Conservation (phyloP, 1,284 basidiomycete species). For the Ustilago esculenta region DNA sequence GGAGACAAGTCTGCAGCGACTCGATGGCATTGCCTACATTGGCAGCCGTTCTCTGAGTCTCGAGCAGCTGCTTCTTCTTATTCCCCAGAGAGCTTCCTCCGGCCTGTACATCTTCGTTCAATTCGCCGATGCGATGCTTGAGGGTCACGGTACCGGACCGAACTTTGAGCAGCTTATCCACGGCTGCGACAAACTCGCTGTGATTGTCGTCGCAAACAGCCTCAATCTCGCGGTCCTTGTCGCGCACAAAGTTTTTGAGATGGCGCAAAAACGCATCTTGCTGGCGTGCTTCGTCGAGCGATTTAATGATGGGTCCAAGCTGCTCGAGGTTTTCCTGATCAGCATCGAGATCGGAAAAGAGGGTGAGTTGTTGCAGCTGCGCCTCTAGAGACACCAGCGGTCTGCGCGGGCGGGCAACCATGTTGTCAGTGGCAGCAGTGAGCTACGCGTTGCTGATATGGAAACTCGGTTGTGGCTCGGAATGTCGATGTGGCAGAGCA, state of each 20-base stretch:
- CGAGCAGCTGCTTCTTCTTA: constrained; percentile 70
- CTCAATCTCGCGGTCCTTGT: constrained; percentile 96
- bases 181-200: constrained; percentile 95
- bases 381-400: constrained; percentile 64
- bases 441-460: too few species aligned
- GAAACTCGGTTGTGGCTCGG: too few species aligned
- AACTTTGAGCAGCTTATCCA: constrained; percentile 92
- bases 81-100: constrained; percentile 56
- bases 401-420: constrained; percentile 41
- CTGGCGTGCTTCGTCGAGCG: constrained; percentile 85
- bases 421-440: constrained; percentile 6
- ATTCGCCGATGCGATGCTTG: constrained; percentile 71
- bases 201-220: constrained; percentile 94
- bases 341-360: constrained; percentile 62
- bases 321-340: constrained; percentile 65
- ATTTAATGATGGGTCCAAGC: constrained; percentile 67
- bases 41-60: constrained; percentile 87
- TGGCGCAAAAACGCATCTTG: constrained; percentile 90
- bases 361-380: constrained; percentile 66
- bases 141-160: constrained; percentile 75
- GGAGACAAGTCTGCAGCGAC: constrained; percentile 87
- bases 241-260: constrained; percentile 83
- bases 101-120: constrained; percentile 72
- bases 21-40: constrained; percentile 97
- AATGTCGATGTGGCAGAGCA: too few species aligned